Conservation (phyloP, 768 basidiomycete genomes). For the Termitomyces sp. region DNA sequence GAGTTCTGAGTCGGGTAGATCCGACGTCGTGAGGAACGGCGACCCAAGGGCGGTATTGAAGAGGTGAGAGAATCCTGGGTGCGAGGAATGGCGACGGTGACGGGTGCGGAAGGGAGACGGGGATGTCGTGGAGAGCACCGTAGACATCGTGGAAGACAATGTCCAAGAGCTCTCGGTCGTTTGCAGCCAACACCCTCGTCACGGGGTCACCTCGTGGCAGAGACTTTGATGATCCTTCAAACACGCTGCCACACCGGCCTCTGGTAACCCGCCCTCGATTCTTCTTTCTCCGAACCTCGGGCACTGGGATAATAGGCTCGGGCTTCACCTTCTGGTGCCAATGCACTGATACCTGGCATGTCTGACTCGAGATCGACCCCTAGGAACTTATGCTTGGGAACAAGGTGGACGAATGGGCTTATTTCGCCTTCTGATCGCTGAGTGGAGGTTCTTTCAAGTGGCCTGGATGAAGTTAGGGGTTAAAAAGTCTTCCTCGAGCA, state of each 20-base stretch:
- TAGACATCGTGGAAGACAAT: conserved; percentile 1
- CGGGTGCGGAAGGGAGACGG: not conserved
- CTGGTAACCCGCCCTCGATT: not conserved
- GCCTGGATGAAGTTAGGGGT: not conserved
- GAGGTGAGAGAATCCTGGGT: conserved; percentile 32
- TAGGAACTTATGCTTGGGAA: not conserved
- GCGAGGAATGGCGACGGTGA: conserved; percentile 10
- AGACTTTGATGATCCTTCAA: not conserved
- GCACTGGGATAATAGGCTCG: not conserved
- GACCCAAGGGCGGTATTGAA: conserved; percentile 35
- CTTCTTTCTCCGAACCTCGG: not conserved
- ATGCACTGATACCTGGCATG: not conserved
- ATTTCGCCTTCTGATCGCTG: not conserved
- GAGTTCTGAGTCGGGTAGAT: conserved; percentile 24
- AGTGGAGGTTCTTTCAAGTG: not conserved
- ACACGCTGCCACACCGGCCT: not conserved
- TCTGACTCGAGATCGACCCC: not conserved
- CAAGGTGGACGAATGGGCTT: not conserved
- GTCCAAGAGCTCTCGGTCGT: not conserved
- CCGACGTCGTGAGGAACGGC: conserved; percentile 36
- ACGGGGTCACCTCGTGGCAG: conserved; percentile 6
- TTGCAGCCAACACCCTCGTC: not conserved
- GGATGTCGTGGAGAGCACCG: conserved; percentile 4
- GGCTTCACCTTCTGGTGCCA: not conserved
- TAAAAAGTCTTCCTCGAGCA: not conserved